Conservation (phyloP, 208 protist genomes). For the Novymonas esmeraldas region DNA sequence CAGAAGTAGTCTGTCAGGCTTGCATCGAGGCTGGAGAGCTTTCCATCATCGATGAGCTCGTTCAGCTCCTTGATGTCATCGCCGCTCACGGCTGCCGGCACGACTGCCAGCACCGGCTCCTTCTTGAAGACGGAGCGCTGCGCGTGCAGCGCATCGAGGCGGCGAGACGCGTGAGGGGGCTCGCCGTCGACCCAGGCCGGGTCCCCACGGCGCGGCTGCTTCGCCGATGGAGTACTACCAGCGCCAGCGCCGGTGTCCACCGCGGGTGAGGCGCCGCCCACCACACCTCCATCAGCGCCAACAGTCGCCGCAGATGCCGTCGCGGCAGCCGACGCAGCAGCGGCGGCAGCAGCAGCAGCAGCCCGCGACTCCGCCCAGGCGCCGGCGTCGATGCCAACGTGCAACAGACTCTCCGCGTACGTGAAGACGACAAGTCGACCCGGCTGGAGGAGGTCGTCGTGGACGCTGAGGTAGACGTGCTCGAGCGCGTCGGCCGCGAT, state of each 20-base stretch:
- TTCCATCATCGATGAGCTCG: slow-evolving; percentile 56
- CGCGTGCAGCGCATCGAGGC: slow-evolving; percentile 21
- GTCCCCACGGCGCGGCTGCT: slow-evolving; percentile 6
- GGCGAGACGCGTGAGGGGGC: slow-evolving; percentile 1
- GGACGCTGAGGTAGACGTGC: slow-evolving; percentile 55
- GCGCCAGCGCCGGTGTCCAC: neutral
- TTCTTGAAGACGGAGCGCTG: slow-evolving; percentile 22
- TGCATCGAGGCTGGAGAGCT: slow-evolving; percentile 31
- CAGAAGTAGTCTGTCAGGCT: slow-evolving; percentile 52
- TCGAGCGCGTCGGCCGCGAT: slow-evolving; percentile 36
- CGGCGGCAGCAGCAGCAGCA: slow-evolving; percentile 2
- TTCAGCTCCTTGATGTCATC: slow-evolving; percentile 72
- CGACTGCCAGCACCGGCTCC: slow-evolving; percentile 62
- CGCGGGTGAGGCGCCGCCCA: neutral
- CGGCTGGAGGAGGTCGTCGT: slow-evolving; percentile 48
- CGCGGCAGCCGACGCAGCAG: neutral
- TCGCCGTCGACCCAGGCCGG: slow-evolving; percentile 16
- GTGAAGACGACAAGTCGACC: slow-evolving; percentile 60
- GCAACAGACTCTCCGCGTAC: slow-evolving; percentile 34
- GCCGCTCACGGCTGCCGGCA: slow-evolving; percentile 33
- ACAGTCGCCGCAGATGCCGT: no score
- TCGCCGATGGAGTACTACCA: neutral
- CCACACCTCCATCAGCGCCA: neutral
- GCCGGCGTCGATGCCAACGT: slow-evolving; percentile 30
- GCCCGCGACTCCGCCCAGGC: slow-evolving; percentile 23